Evolutionary conservation across 2,329 filamentous ascomycete species (phyloP).

Genomic region (Cladosporium sp.): DNA sequence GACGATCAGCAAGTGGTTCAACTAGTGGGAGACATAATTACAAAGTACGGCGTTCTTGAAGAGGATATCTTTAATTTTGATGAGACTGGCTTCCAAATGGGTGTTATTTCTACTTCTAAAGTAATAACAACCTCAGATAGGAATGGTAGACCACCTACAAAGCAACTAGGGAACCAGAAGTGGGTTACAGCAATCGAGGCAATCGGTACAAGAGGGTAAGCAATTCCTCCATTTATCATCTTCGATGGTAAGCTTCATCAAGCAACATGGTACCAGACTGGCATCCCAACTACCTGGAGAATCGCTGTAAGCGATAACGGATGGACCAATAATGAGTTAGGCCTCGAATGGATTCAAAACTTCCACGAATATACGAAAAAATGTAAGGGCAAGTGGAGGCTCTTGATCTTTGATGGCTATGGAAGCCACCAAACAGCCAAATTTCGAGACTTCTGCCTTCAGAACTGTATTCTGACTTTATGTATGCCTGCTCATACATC

Average conservation of each 20-base stretch:
- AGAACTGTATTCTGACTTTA: slow-evolving; percentile 14
- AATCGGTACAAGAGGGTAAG: neutral
- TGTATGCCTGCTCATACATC: neutral
- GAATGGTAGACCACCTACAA: too few relatives aligned
- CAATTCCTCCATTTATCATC: slow-evolving; percentile 35
- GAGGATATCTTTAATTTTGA: too few relatives aligned
- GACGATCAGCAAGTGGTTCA: too few relatives aligned
- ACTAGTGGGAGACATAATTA: too few relatives aligned
- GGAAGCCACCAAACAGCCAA: neutral
- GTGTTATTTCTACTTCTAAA: too few relatives aligned
- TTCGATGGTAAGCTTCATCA: slow-evolving; percentile 25
- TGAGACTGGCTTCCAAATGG: too few relatives aligned
- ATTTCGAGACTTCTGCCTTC: slow-evolving; percentile 9
- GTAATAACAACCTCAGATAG: too few relatives aligned
- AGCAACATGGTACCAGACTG: slow-evolving; percentile 6
- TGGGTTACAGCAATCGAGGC: too few relatives aligned
- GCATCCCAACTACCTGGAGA: slow-evolving; percentile 6
- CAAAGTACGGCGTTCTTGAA: neutral
- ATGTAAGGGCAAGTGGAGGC: neutral
- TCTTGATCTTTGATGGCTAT: slow-evolving; percentile 8
- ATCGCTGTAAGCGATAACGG: slow-evolving; percentile 13
- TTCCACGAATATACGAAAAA: slow-evolving; percentile 14
- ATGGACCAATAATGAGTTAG: slow-evolving; percentile 9
- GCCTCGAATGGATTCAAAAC: slow-evolving; percentile 17
- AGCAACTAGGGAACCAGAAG: too few relatives aligned